phyloP scores from a whole-genome alignment of 1,284 basidiomycete genomes.

The Irpex sp. region DNA sequence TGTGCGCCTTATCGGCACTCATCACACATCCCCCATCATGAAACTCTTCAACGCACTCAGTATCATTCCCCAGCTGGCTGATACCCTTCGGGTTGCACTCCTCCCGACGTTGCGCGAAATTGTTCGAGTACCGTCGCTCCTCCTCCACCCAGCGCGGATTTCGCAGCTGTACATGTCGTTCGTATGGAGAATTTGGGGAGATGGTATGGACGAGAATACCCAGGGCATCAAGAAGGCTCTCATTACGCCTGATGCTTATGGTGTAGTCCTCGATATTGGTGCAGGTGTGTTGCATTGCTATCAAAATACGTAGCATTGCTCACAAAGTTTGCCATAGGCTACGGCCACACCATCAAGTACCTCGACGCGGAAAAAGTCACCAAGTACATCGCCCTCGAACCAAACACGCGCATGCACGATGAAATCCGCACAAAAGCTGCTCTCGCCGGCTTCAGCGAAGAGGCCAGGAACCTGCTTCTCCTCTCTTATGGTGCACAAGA shows the following conservation, averaged over 20 bases:
- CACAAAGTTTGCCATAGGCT: conserved; percentile 33
- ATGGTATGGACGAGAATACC: conserved; percentile 43
- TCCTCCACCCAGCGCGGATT: conserved; percentile 42
- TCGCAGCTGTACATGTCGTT: conserved; percentile 57
- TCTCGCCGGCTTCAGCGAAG: conserved; percentile 50
- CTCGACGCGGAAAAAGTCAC: conserved; percentile 52
- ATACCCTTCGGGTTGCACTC: conserved; percentile 38
- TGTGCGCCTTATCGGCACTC: not conserved
- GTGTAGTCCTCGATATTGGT: conserved; percentile 66
- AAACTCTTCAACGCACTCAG: conserved; percentile 38
- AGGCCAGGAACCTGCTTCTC: conserved; percentile 34
- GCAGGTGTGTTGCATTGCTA: conserved; percentile 43
- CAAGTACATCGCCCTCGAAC: conserved; percentile 67
- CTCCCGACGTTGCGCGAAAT: conserved; percentile 45
- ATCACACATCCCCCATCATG: conserved; percentile 28
- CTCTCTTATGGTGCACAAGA: conserved; percentile 60
- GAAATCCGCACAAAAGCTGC: conserved; percentile 46
- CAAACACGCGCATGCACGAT: conserved; percentile 60
- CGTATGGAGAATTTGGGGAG: conserved; percentile 52
- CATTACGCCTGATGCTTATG: conserved; percentile 51
- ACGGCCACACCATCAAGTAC: conserved; percentile 60
- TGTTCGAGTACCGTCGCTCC: conserved; percentile 36
- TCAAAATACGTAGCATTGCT: not conserved
- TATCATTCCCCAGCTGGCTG: conserved; percentile 39
- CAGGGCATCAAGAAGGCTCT: conserved; percentile 43